Evolutionary conservation across 2,329 filamentous ascomycete species (phyloP).

Genomic region (Akanthomyces lecanii): DNA sequence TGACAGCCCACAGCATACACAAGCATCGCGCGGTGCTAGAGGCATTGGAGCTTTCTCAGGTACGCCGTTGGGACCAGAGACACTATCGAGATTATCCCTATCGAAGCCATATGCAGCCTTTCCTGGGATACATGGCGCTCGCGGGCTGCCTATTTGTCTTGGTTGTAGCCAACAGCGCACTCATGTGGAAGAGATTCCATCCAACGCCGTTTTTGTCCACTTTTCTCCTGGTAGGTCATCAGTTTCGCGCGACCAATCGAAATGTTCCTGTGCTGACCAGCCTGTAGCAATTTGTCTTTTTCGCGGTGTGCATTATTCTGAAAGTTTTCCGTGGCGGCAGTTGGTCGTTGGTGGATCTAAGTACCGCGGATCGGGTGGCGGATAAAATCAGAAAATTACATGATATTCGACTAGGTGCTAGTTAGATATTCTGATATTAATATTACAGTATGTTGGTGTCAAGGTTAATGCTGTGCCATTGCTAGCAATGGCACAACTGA

Average conservation of each 20-base stretch:
- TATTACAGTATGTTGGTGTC: background rate
- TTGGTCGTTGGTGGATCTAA: constrained; percentile 10
- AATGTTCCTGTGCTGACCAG: background rate
- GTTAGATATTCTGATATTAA: background rate
- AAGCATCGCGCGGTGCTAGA: constrained; percentile 24
- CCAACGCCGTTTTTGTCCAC: constrained; percentile 33
- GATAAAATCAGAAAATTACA: constrained; percentile 10
- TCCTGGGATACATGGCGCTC: constrained; percentile 33
- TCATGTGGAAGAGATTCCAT: constrained; percentile 34
- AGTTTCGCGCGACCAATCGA: background rate
- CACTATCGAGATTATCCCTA: constrained; percentile 33
- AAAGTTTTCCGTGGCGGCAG: background rate
- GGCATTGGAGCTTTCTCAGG: constrained; percentile 23
- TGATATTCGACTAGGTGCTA: constrained; percentile 6
- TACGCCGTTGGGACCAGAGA: constrained; percentile 24
- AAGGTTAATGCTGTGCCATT: no score
- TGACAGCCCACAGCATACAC: constrained; percentile 21
- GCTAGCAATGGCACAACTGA: no score
- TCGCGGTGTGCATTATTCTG: constrained; percentile 1
- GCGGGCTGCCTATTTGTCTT: constrained; percentile 33
- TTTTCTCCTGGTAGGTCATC: constrained; percentile 33
- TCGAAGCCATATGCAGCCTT: constrained; percentile 35
- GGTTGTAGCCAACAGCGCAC: constrained; percentile 30
- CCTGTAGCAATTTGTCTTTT: constrained; percentile 5
- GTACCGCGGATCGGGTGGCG: background rate